Percentiles rank a stretch among this genome's conserved stretches.
Evolutionary conservation across 2,329 filamentous ascomycete genomes (phyloP).

Genomic region (Colletotrichum chrysophilum): DNA sequence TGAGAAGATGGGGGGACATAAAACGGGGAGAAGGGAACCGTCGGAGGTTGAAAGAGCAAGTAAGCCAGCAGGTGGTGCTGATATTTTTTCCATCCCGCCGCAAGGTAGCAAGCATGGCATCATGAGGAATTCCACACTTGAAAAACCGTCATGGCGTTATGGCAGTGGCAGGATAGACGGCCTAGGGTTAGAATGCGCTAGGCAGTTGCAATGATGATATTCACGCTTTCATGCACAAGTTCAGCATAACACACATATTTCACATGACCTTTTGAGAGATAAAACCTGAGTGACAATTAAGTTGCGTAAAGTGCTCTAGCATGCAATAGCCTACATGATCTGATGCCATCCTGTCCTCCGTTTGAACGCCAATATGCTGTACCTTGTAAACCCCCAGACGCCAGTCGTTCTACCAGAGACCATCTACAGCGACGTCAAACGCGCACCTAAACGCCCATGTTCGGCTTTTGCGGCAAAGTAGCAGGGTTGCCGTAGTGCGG

Average conservation of each 20-base stretch:
- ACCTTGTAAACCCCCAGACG: slow-evolving; percentile 12
- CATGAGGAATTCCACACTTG: slow-evolving; percentile 20
- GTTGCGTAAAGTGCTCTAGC: slow-evolving; percentile 21
- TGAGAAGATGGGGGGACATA: neutral
- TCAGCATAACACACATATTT: neutral
- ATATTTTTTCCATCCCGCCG: slow-evolving; percentile 10
- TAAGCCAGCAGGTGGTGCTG: slow-evolving; percentile 6
- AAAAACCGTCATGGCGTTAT: slow-evolving; percentile 25
- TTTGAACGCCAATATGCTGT: slow-evolving; percentile 20
- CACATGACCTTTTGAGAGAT: neutral
- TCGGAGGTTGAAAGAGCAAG: slow-evolving; percentile 1
- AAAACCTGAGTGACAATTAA: slow-evolving; percentile 21
- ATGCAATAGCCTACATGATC: slow-evolving; percentile 21
- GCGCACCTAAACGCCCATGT: slow-evolving; percentile 36
- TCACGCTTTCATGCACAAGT: slow-evolving; percentile 20
- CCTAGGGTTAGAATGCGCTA: slow-evolving; percentile 21
- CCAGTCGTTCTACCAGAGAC: slow-evolving; percentile 20
- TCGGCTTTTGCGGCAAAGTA: slow-evolving; percentile 64
- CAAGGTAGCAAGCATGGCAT: slow-evolving; percentile 23
- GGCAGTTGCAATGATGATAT: slow-evolving; percentile 23
- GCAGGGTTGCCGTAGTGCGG: slow-evolving; percentile 66
- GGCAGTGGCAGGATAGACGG: slow-evolving; percentile 25
- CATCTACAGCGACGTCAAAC: slow-evolving; percentile 1
- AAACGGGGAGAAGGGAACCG: neutral
- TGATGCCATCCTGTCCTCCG: slow-evolving; percentile 20